phyloP scores from a whole-genome alignment of 2,329 filamentous ascomycete genomes.

The Pestalotiopsis sp. region DNA sequence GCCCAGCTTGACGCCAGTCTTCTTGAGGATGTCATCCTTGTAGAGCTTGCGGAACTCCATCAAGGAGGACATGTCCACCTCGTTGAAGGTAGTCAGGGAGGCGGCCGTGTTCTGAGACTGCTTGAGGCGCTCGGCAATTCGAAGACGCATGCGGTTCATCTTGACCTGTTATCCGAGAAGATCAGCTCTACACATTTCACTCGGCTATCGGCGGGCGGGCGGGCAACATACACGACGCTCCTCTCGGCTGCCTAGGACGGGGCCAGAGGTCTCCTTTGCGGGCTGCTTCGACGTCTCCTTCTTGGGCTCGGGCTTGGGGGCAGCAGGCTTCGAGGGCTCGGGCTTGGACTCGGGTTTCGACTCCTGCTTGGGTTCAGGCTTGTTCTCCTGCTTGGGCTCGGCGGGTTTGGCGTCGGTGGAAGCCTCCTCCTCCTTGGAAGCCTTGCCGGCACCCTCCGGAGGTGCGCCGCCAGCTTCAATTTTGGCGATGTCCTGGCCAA shows the following conservation, averaged over 20 bases:
- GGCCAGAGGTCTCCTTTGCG: slow-evolving; percentile 41
- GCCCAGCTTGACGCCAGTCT: slow-evolving; percentile 95
- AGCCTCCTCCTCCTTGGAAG: slow-evolving; percentile 51
- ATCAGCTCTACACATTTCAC: not conserved
- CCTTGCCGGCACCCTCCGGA: slow-evolving; percentile 56
- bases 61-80: slow-evolving; percentile 97
- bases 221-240: slow-evolving; percentile 77
- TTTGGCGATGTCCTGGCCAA: slow-evolving; percentile 88
- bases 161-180: slow-evolving; percentile 69
- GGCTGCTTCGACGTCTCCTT: slow-evolving; percentile 40
- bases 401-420: slow-evolving; percentile 40
- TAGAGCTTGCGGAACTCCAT: slow-evolving; percentile 98
- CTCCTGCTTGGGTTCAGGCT: slow-evolving; percentile 47
- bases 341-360: slow-evolving; percentile 41
- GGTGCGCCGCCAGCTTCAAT: slow-evolving; percentile 76
- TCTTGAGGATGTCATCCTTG: slow-evolving; percentile 95
- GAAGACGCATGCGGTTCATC: slow-evolving; percentile 99
- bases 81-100: slow-evolving; percentile 97
- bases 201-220: too few relatives aligned
- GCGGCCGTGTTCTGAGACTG: slow-evolving; percentile 99
- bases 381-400: slow-evolving; percentile 39
- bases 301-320: slow-evolving; percentile 39
- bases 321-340: slow-evolving; percentile 36
- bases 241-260: slow-evolving; percentile 71
- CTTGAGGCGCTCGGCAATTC: slow-evolving; percentile 96